These are phyloP conservation scores for Lasiodiplodia theobromae DNA, from an alignment of 2,329 filamentous ascomycete genomes.

Conservation along the genomic window DNA sequence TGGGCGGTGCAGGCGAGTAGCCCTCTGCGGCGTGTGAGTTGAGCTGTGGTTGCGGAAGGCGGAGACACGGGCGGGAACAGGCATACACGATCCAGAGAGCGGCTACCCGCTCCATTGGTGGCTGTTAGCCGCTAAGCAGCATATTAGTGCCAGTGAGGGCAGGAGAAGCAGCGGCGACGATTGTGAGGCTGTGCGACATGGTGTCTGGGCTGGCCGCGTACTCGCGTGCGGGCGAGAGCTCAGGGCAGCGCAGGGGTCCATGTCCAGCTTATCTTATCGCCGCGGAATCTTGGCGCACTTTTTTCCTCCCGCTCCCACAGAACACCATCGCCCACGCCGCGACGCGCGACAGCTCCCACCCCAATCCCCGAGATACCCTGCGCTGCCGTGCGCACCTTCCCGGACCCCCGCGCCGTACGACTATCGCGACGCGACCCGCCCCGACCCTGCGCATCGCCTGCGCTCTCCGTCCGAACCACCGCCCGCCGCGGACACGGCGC, in stretches of 20 bases:
- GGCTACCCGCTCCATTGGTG: conserved; percentile 16
- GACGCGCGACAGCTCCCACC: not conserved
- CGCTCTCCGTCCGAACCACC: not conserved
- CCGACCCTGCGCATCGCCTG: not conserved
- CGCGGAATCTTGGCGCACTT: conserved; percentile 23
- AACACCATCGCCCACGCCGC: not conserved
- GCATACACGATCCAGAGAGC: conserved; percentile 20
- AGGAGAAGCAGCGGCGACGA: not conserved
- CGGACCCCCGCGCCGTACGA: not conserved
- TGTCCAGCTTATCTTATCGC: conserved; percentile 20
- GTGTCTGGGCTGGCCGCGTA: not conserved
- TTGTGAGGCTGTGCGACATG: conserved; percentile 19
- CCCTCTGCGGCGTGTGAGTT: conserved; percentile 37
- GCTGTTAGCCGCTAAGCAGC: conserved; percentile 9
- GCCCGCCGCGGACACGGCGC: conserved; percentile 28
- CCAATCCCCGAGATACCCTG: not conserved
- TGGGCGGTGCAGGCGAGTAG: conserved; percentile 45
- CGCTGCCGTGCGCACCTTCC: not conserved
- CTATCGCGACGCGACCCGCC: not conserved
- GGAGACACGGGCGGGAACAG: not conserved
- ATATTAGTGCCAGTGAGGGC: not conserved
- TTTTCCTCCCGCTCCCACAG: conserved; percentile 14
- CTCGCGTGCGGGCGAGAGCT: not conserved
- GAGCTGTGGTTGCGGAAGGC: not conserved
- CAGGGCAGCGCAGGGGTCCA: not conserved